phyloP scores from a whole-genome alignment of 805 yeast species.

The Lachancea fermentati region DNA sequence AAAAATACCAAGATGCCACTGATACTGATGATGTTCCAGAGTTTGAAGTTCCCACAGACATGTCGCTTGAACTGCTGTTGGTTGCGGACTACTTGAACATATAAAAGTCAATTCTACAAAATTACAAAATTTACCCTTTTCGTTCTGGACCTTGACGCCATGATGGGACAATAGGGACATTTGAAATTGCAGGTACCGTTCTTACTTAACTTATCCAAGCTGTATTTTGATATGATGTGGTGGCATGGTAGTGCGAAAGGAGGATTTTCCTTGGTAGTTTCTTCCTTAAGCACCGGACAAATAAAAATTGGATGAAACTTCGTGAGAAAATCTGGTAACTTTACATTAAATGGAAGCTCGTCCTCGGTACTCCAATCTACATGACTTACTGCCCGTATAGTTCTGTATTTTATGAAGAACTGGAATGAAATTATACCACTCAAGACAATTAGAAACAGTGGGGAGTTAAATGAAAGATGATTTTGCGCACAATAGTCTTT shows the following conservation, averaged over 20 bases:
- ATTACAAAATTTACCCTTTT: slow-evolving; percentile 40
- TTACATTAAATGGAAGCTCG: slow-evolving; percentile 59
- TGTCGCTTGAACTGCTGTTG: slow-evolving; percentile 85
- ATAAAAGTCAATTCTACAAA: slow-evolving; percentile 11
- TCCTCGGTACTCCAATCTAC: slow-evolving; percentile 48
- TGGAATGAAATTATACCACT: slow-evolving; percentile 54
- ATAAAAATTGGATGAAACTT: slow-evolving; percentile 60
- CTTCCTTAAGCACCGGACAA: slow-evolving; percentile 67
- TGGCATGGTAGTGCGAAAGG: slow-evolving; percentile 59
- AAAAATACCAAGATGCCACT: slow-evolving; percentile 55
- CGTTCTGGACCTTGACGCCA: slow-evolving; percentile 38
- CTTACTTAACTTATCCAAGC: slow-evolving; percentile 42
- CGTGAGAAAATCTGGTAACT: slow-evolving; percentile 46
- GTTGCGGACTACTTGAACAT: slow-evolving; percentile 72
- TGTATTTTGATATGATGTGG: slow-evolving; percentile 54
- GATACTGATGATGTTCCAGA: slow-evolving; percentile 58
- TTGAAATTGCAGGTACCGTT: slow-evolving; percentile 45
- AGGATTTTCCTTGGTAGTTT: slow-evolving; percentile 56
- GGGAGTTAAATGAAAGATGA: slow-evolving; percentile 48
- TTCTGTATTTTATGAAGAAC: slow-evolving; percentile 43
- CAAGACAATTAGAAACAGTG: slow-evolving; percentile 43
- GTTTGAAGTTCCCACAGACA: slow-evolving; percentile 86
- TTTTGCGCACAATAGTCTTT: slow-evolving; percentile 45
- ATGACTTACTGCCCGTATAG: slow-evolving; percentile 26
- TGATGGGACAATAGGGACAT: slow-evolving; percentile 68